Percentiles rank a stretch among this genome's conserved stretches.
These are phyloP conservation scores for Coprinopsis strossmayeri DNA, from an alignment of 768 basidiomycete species.

Conservation along the genomic window DNA sequence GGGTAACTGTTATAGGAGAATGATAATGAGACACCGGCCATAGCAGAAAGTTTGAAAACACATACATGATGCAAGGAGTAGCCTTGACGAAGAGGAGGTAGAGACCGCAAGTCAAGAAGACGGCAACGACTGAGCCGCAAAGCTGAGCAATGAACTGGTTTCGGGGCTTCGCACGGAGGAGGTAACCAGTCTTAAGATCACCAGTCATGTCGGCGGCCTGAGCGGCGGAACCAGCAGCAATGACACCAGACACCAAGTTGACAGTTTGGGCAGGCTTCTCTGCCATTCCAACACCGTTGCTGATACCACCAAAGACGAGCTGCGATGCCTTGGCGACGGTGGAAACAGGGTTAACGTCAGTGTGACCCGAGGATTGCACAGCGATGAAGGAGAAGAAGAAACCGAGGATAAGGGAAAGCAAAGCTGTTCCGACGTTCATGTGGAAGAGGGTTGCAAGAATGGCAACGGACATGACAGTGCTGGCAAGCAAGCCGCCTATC, in stretches of 20 bases:
- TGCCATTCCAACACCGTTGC: slow-evolving; percentile 36
- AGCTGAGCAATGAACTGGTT: slow-evolving; percentile 60
- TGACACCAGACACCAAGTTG: slow-evolving; percentile 46
- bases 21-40: too few relatives aligned
- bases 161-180: slow-evolving; percentile 55
- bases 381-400: slow-evolving; percentile 67
- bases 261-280: slow-evolving; percentile 32
- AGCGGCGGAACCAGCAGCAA: slow-evolving; percentile 49
- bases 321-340: slow-evolving; percentile 59
- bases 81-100: slow-evolving; percentile 60
- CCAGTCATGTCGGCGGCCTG: slow-evolving; percentile 61
- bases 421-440: slow-evolving; percentile 51
- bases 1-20: slow-evolving; percentile 17
- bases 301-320: slow-evolving; percentile 58
- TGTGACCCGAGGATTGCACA: slow-evolving; percentile 52
- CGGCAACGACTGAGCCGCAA: slow-evolving; percentile 49
- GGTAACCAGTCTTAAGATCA: slow-evolving; percentile 65
- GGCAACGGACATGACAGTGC: slow-evolving; percentile 42
- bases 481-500: slow-evolving; percentile 40
- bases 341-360: slow-evolving; percentile 57
- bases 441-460: slow-evolving; percentile 49
- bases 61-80: slow-evolving; percentile 52
- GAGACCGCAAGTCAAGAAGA: slow-evolving; percentile 53
- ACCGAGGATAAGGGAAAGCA: slow-evolving; percentile 51
- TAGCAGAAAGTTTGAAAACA: too few relatives aligned